Conservation (phyloP, 306 rosid genomes). For the Cucumis hystrix region DNA sequence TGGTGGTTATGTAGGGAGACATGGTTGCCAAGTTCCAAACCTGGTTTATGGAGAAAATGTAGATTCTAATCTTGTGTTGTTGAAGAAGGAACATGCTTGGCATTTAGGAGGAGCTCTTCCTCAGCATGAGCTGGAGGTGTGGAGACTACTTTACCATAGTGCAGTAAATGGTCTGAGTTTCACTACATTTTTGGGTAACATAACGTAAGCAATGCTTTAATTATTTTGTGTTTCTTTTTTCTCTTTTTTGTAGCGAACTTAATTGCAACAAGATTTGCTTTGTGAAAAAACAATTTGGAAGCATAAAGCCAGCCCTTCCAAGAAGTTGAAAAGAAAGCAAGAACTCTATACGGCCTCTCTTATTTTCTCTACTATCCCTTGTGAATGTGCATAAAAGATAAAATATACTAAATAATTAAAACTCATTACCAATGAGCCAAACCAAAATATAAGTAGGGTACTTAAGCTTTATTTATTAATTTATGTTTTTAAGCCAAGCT, state of each 20-base stretch:
- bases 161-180: constrained; percentile 74
- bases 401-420: background rate
- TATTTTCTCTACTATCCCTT: background rate
- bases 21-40: constrained; percentile 60
- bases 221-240: background rate
- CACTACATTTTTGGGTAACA: constrained; percentile 76
- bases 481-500: no score
- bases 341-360: background rate
- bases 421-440: background rate
- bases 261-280: background rate
- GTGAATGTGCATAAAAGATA: background rate
- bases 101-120: constrained; percentile 88
- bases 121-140: constrained; percentile 61
- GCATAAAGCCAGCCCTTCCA: background rate
- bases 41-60: constrained; percentile 30
- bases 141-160: constrained; percentile 92
- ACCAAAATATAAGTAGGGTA: background rate
- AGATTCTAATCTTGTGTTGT: constrained; percentile 34
- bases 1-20: constrained; percentile 38
- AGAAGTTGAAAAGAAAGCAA: background rate
- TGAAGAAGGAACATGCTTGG: constrained; percentile 82
- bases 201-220: constrained; percentile 41
- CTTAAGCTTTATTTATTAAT: no score
- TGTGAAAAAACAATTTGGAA: background rate
- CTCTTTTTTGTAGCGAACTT: background rate